These are phyloP conservation scores for Cryptococcus sp. DNA, from an alignment of 1,284 basidiomycete genomes.

Conservation along the genomic window DNA sequence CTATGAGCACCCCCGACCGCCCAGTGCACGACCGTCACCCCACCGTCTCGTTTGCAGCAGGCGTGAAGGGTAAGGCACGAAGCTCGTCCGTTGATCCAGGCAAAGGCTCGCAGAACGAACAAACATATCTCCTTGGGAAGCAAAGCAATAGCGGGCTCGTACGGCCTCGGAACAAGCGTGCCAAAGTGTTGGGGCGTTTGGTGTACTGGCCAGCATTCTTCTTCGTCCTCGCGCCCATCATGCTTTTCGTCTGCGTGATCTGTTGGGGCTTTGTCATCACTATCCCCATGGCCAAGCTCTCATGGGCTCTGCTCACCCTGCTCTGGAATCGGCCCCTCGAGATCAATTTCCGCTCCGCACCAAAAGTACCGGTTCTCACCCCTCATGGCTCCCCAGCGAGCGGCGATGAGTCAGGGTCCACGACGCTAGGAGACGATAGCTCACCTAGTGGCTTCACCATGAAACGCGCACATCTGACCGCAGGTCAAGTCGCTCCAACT, in stretches of 20 bases:
- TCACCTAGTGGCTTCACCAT: constrained; percentile 57
- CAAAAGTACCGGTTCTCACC: constrained; percentile 42
- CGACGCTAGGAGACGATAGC: constrained; percentile 27
- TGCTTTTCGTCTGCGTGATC: constrained; percentile 79
- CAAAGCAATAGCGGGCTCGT: constrained; percentile 28
- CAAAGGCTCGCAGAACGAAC: constrained; percentile 26
- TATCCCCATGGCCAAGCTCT: constrained; percentile 97
- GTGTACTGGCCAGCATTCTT: constrained; percentile 78
- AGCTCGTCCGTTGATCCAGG: constrained; percentile 1
- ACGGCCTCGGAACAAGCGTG: constrained; percentile 40
- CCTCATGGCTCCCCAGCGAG: constrained; percentile 22
- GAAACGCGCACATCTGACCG: constrained; percentile 61
- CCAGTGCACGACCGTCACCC: constrained; percentile 22
- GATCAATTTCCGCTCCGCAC: constrained; percentile 77
- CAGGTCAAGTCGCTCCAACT: constrained; percentile 72
- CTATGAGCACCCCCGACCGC: constrained; percentile 17
- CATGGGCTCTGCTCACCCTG: constrained; percentile 87
- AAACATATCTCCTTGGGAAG: constrained; percentile 32
- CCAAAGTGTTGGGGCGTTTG: constrained; percentile 56
- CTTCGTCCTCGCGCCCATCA: constrained; percentile 79
- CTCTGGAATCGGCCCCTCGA: constrained; percentile 77
- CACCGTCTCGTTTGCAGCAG: constrained; percentile 41
- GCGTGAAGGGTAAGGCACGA: constrained; percentile 18
- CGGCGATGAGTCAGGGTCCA: constrained; percentile 26
- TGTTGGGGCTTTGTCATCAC: constrained; percentile 94